These are phyloP conservation scores for Tricholoma sp. DNA, from an alignment of 768 basidiomycete genomes.

Conservation along the genomic window DNA sequence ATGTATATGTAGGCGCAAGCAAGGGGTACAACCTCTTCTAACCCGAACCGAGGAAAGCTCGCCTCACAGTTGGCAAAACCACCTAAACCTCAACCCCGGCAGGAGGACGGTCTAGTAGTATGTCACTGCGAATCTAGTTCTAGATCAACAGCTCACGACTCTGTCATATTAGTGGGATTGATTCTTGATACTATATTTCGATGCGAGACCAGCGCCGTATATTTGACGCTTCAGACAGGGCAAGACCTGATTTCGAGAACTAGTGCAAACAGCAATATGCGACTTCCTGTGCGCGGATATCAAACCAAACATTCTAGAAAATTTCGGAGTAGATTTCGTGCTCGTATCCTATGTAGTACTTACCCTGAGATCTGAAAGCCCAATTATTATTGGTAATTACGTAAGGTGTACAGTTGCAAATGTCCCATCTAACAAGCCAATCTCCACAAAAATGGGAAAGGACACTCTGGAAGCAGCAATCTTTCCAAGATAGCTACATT, in stretches of 20 bases:
- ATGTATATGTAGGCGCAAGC: conserved; percentile 33
- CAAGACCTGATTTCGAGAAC: too few relatives aligned
- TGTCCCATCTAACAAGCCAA: conserved; percentile 9
- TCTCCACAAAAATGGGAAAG: conserved; percentile 48
- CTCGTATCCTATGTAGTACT: too few relatives aligned
- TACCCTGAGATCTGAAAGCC: too few relatives aligned
- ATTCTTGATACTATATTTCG: neutral
- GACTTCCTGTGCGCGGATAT: neutral
- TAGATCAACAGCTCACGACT: conserved; percentile 8
- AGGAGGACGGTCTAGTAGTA: conserved; percentile 27
- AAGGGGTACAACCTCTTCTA: conserved; percentile 37
- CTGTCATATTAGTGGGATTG: conserved; percentile 16
- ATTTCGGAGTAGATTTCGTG: too few relatives aligned
- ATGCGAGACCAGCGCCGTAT: neutral
- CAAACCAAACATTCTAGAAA: neutral
- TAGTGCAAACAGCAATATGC: too few relatives aligned
- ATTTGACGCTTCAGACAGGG: neutral
- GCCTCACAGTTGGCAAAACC: conserved; percentile 38
- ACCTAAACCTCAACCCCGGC: conserved; percentile 28
- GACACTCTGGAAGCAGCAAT: conserved; percentile 73
- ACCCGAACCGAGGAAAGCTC: conserved; percentile 45
- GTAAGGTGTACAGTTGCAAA: neutral
- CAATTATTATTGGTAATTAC: too few relatives aligned
- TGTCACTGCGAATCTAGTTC: neutral
- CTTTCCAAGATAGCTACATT: conserved; percentile 83